Evolutionary conservation across 1,284 basidiomycete species (phyloP).

Genomic region (Apiotrichum porosum): DNA sequence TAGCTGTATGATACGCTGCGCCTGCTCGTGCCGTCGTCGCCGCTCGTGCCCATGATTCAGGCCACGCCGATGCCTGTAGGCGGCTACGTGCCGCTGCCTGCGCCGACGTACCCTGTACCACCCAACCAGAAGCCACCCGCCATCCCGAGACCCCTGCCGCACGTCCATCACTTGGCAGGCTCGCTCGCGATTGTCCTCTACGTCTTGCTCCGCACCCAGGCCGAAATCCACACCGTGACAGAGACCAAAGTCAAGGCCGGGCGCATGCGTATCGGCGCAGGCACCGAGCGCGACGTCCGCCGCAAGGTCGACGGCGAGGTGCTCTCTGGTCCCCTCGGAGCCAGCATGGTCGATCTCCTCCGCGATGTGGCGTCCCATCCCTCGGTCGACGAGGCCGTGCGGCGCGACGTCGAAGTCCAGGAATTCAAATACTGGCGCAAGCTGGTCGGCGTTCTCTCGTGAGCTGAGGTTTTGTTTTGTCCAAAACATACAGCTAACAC

Average conservation of each 20-base stretch:
- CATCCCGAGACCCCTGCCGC: slow-evolving; percentile 45
- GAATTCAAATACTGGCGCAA: slow-evolving; percentile 43
- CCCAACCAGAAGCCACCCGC: slow-evolving; percentile 45
- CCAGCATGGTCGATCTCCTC: slow-evolving; percentile 31
- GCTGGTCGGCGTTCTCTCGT: slow-evolving; percentile 25
- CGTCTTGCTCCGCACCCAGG: slow-evolving; percentile 53
- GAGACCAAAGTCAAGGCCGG: slow-evolving; percentile 65
- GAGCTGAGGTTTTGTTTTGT: not conserved
- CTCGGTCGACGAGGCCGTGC: slow-evolving; percentile 26
- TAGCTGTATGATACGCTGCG: slow-evolving; percentile 66
- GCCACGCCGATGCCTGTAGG: slow-evolving; percentile 58
- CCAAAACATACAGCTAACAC: no score
- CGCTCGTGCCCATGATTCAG: slow-evolving; percentile 61
- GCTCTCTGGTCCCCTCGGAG: slow-evolving; percentile 43
- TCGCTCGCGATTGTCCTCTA: slow-evolving; percentile 52
- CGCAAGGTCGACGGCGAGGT: slow-evolving; percentile 53
- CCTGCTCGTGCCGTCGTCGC: slow-evolving; percentile 70
- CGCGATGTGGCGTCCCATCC: slow-evolving; percentile 39
- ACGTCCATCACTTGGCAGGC: slow-evolving; percentile 47
- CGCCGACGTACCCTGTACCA: slow-evolving; percentile 58
- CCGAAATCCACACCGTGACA: slow-evolving; percentile 59
- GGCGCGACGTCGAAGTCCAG: slow-evolving; percentile 39
- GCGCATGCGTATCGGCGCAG: slow-evolving; percentile 65
- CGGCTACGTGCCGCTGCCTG: slow-evolving; percentile 37
- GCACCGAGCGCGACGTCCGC: slow-evolving; percentile 62